These are phyloP conservation scores for Tillandsia fasciculata DNA, from an alignment of 176 grass and related monocot species.

Conservation along the genomic window DNA sequence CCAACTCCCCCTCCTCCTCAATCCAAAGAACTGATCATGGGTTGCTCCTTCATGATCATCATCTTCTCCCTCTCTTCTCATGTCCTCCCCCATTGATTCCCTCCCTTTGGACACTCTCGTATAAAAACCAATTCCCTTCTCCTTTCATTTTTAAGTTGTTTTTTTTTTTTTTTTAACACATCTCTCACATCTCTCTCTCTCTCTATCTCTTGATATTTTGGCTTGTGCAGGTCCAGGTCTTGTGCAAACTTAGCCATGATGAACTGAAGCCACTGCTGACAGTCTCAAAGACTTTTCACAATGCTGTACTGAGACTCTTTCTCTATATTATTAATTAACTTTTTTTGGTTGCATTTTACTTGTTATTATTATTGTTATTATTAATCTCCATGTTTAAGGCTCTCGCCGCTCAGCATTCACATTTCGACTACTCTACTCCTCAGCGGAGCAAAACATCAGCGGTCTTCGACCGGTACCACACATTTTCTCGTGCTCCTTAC, in stretches of 20 bases:
- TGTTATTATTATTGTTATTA: neutral
- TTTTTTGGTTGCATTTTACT: neutral
- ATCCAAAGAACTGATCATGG: too few relatives aligned
- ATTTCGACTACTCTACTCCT: too few relatives aligned
- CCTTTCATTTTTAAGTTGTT: too few relatives aligned
- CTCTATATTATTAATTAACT: neutral
- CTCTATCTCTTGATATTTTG: neutral
- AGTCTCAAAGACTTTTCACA: conserved; percentile 6
- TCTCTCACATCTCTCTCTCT: neutral
- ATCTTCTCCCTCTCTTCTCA: neutral
- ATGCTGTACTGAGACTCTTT: neutral
- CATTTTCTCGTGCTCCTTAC: too few relatives aligned
- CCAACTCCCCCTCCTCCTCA: too few relatives aligned
- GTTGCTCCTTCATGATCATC: too few relatives aligned
- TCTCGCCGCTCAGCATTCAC: too few relatives aligned
- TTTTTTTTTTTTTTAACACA: neutral
- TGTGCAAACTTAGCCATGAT: conserved; percentile 16
- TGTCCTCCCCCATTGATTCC: conserved; percentile 3
- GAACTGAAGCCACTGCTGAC: conserved; percentile 6
- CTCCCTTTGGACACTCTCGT: conserved; percentile 11
- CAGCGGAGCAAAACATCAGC: too few relatives aligned
- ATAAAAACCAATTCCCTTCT: neutral
- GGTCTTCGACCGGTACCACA: too few relatives aligned
- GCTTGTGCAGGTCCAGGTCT: neutral
- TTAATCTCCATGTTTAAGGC: too few relatives aligned